Evolutionary conservation across 306 rosid species (phyloP), one percentile per base, ranked within the genome.

Genomic region (Abrus pulchellus): DNA sequence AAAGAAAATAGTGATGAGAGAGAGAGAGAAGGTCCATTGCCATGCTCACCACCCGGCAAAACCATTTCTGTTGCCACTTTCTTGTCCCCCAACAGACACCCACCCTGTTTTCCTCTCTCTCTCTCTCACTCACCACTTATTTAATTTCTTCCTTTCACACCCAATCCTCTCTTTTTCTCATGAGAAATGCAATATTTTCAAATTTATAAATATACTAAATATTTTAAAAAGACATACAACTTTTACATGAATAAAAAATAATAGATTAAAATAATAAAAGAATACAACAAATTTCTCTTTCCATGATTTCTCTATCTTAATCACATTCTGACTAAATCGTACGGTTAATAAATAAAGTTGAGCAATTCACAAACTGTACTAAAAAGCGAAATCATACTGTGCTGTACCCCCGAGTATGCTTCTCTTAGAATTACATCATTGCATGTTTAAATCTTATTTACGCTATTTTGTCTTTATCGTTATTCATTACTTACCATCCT

Each of bases 41-140:
- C 78, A 34, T 3, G 34, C 28, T 81, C 88, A 86, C 75, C 71
- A 86, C 66, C 97, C 90, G 97, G 92, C 94, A 93, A 82, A 52
- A 41, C 34, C 83, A 80, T 76, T 84, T 84, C 55, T 80, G 45
- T 34, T 82, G 90, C 82, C 82, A 86, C 90, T 88, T 88, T 88
- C 76, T 82, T 90, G 98, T 91, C 92, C 80, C 94, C 88, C 90
- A 72, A 59, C 84, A 62, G 84, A 82, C 74, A 33, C 9, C 49
- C 27, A 8, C 11, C 82, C 77, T 75, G 77, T 83, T 81, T 89
- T 85, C 78, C 84, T 85, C 82, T 10, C 57, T 29, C 70, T 74
- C 78, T 82, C 83, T 30, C 14, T 67, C 57, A 62, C 33, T 45
- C 13, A 6, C 52, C 63, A 20, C 7, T 69, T 66, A 11, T 20